Conservation (phyloP, 1,284 basidiomycete species). For the Abortiporus biennis region DNA sequence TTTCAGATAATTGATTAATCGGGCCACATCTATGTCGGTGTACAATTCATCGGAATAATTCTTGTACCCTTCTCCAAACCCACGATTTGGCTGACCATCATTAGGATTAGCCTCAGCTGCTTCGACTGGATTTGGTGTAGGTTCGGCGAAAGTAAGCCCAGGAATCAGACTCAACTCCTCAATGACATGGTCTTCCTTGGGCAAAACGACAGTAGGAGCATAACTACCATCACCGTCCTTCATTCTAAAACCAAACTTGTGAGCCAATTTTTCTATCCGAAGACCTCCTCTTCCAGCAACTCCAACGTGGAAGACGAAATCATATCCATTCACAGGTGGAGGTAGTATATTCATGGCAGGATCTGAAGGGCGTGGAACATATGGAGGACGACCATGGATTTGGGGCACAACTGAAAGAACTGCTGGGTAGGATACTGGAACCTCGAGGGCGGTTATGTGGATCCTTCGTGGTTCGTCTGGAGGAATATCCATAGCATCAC, state of each 20-base stretch:
- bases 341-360: conserved; percentile 26
- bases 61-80: conserved; percentile 48
- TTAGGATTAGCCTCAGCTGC: conserved; percentile 7
- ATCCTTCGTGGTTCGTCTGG: conserved; percentile 30
- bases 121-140: too few species aligned
- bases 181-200: conserved; percentile 22
- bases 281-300: conserved; percentile 60
- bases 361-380: conserved; percentile 36
- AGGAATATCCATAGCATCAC: conserved; percentile 17
- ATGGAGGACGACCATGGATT: conserved; percentile 56
- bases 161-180: too few species aligned
- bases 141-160: too few species aligned
- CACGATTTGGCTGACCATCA: conserved; percentile 34
- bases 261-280: conserved; percentile 59
- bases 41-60: conserved; percentile 37
- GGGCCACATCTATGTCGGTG: conserved; percentile 41
- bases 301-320: conserved; percentile 70
- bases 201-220: conserved; percentile 42
- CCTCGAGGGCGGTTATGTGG: conserved; percentile 53
- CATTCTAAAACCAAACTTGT: conserved; percentile 67
- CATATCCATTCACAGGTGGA: conserved; percentile 57
- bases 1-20: conserved; percentile 52
- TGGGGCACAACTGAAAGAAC: conserved; percentile 53
- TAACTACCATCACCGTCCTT: conserved; percentile 57
- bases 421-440: conserved; percentile 59